Base-by-base conservation (phyloP, 2,329 filamentous ascomycete genomes). In the Diplodia seriata region DNA sequence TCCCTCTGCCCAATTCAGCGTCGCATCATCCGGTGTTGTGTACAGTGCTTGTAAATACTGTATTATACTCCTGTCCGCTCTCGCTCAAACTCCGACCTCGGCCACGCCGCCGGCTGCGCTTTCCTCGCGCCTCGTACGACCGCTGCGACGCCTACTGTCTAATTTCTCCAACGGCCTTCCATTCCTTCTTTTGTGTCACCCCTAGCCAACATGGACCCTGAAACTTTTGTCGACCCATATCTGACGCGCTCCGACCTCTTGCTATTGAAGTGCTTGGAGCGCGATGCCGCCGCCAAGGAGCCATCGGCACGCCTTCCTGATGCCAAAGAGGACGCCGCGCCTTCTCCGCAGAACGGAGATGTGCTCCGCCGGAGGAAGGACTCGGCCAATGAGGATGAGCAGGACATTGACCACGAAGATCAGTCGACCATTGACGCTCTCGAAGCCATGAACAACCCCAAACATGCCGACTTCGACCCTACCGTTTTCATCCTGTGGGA, bases 401-500 rank as follows among this genome's bases (percentile, higher is more conserved):
- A 66, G n/a, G 53, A 65, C 43, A 26, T 53, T 31, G 26, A 57
- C 11, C 20, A 53, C 31, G 55, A 62, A 8, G 43, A 76, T 66
- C 74, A 76, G 67, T 78, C 43, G 5, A 63, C 80, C 12, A 79
- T 85, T 63, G 73, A 80, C 18, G 77, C 77, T n/a, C 74, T 87
- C 59, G 78, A 82, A 69, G 79, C 79, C 31, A 74, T 85, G 57
- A 87, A 87, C 72, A 77, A 86, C 71, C 81, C 82, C 12, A 76
- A 77, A 2, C 76, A 80, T 68, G 70, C 78, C n/a, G 72, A 77
- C 18, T 88, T 88, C 72, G 81, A 85, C 69, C 84, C 85, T n/a
- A 86, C 85, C 15, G 79, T 88, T 36, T 86, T 87, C 71, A 79
- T 82, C 53, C 78, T 80, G 23, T 83, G 82, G 79, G 86, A 88